phyloP scores from a whole-genome alignment of 129 eudicot species.

The Artemisia annua region DNA sequence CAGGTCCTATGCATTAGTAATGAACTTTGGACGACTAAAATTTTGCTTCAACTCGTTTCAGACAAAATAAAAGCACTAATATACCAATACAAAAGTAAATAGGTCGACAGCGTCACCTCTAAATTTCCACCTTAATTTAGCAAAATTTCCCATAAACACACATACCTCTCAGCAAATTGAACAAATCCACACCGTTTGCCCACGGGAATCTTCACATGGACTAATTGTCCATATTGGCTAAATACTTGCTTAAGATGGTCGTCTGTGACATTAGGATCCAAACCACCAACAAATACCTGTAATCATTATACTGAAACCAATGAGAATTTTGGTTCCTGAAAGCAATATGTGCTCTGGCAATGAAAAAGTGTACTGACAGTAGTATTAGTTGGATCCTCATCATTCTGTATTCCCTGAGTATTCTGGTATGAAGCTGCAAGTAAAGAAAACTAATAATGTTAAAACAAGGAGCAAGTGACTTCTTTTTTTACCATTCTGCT shows the following conservation, averaged over 20 bases:
- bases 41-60: not conserved
- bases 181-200: conserved; percentile 98
- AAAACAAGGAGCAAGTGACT: conserved; percentile 4
- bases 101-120: not conserved
- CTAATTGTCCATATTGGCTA: conserved; percentile 68
- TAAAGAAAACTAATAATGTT: conserved; percentile 25
- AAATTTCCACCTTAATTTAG: not conserved
- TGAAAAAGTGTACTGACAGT: conserved; percentile 66
- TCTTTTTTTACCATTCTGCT: not conserved
- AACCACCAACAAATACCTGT: conserved; percentile 90
- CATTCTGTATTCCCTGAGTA: conserved; percentile 70
- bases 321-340: not conserved
- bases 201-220: conserved; percentile 85
- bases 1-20: not conserved
- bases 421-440: conserved; percentile 78
- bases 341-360: not conserved
- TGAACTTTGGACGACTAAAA: not conserved
- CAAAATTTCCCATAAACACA: not conserved
- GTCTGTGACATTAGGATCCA: conserved; percentile 78
- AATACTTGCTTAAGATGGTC: conserved; percentile 80
- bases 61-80: not conserved
- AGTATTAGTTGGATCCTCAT: conserved; percentile 91
- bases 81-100: not conserved
- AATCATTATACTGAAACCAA: not conserved
- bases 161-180: conserved; percentile 45